Evolutionary conservation across 2,329 filamentous ascomycete genomes (phyloP), one percentile per base, ranked within the genome.

Genomic region (Aspergillus tubingensis): DNA sequence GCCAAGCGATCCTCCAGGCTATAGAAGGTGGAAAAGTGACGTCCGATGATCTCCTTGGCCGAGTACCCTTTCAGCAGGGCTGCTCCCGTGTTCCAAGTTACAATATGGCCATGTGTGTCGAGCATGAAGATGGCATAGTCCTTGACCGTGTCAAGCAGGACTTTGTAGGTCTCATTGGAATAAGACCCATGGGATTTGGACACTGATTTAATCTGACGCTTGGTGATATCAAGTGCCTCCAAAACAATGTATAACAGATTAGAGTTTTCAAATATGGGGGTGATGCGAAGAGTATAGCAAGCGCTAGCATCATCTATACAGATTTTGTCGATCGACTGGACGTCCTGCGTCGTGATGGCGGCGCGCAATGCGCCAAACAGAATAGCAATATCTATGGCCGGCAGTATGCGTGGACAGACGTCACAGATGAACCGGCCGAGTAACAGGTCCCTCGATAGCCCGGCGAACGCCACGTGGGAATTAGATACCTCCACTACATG

Each of bases 91-190:
- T 86, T 87, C 85, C 85, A 87, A 0, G 84, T 86, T 1, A 79
- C 79, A 15, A 87, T 80, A 65, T 81, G 75, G n/a, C 85, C 85
- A 3, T 76, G 72, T 0, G 82, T 79, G 55, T 86, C 84, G 27
- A 87, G 78, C 75, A 87, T 83, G 67, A 87, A 88, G 62, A 88
- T 88, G 59, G 85, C 85, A 65, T 86, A 87, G 62, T 87, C 84
- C 71, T 83, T 85, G 66, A 87, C 83, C 0, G 82, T 84, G 63
- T 88, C 82, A 38, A 88, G 79, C 32, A 89, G 76, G 41, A 87
- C 83, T n/a, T 83, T 83, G 68, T 87, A 87, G 4, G 81, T 81
- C 65, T 86, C 83, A 65, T 81, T 82, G 55, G 77, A 71, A 67
- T 82, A 81, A 57, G 80, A 68, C 57, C 81, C 77, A 58, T 80